phyloP scores from a whole-genome alignment of 75 land plant genomes.

The Picea glauca region DNA sequence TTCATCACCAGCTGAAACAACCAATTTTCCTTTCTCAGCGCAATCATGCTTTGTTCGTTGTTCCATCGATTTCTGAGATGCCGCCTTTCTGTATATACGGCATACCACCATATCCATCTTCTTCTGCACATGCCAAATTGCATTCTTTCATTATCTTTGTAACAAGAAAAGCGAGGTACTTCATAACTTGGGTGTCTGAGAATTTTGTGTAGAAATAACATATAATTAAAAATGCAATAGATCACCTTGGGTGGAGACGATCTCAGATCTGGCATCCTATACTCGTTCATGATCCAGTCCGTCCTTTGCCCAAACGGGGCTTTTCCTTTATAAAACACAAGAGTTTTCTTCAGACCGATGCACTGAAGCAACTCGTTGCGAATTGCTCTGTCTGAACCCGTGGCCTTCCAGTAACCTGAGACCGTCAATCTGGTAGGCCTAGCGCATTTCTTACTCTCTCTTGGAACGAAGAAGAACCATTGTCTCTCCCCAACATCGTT shows the following conservation, averaged over 20 bases:
- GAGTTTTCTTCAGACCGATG: constrained; percentile 52
- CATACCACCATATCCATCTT: not conserved
- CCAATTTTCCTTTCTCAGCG: not conserved
- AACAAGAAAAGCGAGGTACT: not conserved
- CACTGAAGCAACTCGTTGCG: constrained; percentile 14
- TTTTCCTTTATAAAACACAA: constrained; percentile 66
- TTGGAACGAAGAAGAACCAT: constrained; percentile 61
- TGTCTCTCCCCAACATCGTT: constrained; percentile 11
- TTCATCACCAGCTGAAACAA: not conserved
- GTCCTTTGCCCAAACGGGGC: constrained; percentile 62
- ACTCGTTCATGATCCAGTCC: constrained; percentile 64
- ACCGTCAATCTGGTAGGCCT: constrained; percentile 48
- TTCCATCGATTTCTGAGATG: not conserved
- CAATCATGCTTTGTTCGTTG: not conserved
- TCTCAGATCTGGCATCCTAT: constrained; percentile 8
- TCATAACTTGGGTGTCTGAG: not conserved
- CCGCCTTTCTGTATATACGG: not conserved
- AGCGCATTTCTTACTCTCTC: constrained; percentile 43
- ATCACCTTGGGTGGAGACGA: not conserved
- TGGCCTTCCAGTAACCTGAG: constrained; percentile 76
- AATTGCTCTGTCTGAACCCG: constrained; percentile 52
- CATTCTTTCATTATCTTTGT: not conserved
- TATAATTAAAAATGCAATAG: not conserved
- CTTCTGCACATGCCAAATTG: not conserved
- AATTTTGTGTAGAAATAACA: too few species aligned